Conservation (phyloP, 169 alveolate genomes). For the Plasmodium falciparum region DNA sequence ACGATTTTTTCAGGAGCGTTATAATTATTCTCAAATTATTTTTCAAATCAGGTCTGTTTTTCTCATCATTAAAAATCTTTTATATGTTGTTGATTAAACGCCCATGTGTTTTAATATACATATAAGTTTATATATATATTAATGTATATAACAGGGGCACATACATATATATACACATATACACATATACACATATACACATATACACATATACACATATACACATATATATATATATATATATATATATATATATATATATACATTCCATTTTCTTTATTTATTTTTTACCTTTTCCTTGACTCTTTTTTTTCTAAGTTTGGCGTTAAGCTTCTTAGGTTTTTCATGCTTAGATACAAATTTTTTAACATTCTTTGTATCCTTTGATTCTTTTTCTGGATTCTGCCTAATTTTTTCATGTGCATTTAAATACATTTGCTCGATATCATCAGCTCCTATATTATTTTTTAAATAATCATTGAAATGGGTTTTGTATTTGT, state of each 20-base stretch:
- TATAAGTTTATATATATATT: not conserved
- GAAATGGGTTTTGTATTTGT: slow-evolving; percentile 96
- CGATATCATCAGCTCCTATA: slow-evolving; percentile 95
- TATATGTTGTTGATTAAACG: not conserved
- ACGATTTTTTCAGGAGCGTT: slow-evolving; percentile 51
- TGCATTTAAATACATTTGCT: slow-evolving; percentile 97
- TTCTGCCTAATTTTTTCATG: slow-evolving; percentile 97
- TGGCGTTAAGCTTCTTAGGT: slow-evolving; percentile 90
- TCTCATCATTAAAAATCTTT: slow-evolving; percentile 69
- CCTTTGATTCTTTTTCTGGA: slow-evolving; percentile 92
- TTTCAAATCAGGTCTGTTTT: slow-evolving; percentile 76
- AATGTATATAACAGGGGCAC: not conserved
- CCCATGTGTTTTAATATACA: no score
- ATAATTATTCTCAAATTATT: slow-evolving; percentile 55
- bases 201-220: not conserved
- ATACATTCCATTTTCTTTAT: not conserved
- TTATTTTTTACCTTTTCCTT: slow-evolving; percentile 89
- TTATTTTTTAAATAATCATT: slow-evolving; percentile 94
- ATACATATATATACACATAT: not conserved
- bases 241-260: slow-evolving; percentile 18
- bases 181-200: not conserved
- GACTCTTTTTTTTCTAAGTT: slow-evolving; percentile 94
- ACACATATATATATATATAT: not conserved
- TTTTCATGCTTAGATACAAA: slow-evolving; percentile 93
- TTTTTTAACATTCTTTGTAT: slow-evolving; percentile 89